Base-by-base conservation (phyloP, 139 green algal genomes). In the Asterochloris erici region DNA sequence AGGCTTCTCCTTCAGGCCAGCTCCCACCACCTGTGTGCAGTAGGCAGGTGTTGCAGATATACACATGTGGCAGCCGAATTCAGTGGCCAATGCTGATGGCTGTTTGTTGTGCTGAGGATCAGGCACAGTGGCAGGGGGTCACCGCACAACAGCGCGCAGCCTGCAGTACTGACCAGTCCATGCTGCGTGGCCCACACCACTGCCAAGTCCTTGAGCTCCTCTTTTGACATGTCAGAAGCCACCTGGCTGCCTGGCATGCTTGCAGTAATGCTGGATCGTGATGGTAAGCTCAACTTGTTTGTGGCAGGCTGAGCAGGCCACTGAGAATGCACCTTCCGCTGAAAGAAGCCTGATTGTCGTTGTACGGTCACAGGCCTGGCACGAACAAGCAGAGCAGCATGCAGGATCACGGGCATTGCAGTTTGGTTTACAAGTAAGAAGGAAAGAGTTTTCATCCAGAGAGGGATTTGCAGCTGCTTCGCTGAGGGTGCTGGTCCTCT, bases 131-230 rank as follows among this genome's bases (percentile, higher is more conserved):
- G 38, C 38, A 54, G 11, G 15, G 26, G 74, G 16, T 14, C 9
- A 12, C 14, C 0, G 16, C 26, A 15, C 76, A 69, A 63, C 9
- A 81, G 62, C 21, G 21, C 54, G 15, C 16, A n/a, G 14, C 15
- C 0, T 71, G 62, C 15, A 64, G n/a, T 21, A 60, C 88, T 82
- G 38, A 98, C 94, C 90, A 98, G 85, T 14, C 94, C 94, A 73
- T 98, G 90, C 84, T 96, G 92, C 38, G 86, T 91, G 12, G 92
- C 89, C 93, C 93, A 98, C 0, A 94, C 90, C 0, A 97, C 82
- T 2, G 93, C 93, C 24, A 79, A 14, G n/a, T 80, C 76, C 26
- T 70, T 62, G 24, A 70, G 60, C 21, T 80, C 76, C 60, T 80
- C 60, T 12, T 47, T 60, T 19, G 60, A n/a, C 19, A 68, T 21